These are phyloP conservation scores for Trametes cinnabarina DNA, from an alignment of 768 basidiomycete species.

Conservation along the genomic window DNA sequence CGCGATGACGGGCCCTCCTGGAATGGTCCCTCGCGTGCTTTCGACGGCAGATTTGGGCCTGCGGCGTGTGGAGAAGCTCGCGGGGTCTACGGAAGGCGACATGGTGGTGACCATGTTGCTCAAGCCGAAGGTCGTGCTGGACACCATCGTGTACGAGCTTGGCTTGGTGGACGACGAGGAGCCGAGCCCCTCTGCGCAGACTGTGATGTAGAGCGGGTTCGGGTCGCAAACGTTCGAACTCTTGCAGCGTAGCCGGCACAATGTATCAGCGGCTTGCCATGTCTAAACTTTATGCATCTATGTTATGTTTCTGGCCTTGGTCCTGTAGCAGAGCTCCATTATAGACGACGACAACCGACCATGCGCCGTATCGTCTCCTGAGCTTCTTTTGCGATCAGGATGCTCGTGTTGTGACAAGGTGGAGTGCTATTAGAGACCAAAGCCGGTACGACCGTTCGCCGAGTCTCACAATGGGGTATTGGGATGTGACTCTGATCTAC, in stretches of 20 bases:
- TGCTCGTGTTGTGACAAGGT: too few relatives aligned
- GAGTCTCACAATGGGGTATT: too few relatives aligned
- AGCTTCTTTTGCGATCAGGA: too few relatives aligned
- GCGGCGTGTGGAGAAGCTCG: slow-evolving; percentile 31
- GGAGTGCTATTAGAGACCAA: too few relatives aligned
- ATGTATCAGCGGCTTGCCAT: not conserved
- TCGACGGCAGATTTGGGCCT: slow-evolving; percentile 40
- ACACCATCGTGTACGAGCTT: slow-evolving; percentile 25
- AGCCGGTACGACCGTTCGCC: too few relatives aligned
- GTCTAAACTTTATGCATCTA: not conserved
- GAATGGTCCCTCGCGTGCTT: slow-evolving; percentile 27
- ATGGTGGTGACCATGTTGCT: slow-evolving; percentile 30
- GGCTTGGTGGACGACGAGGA: slow-evolving; percentile 23
- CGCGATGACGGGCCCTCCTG: slow-evolving; percentile 7
- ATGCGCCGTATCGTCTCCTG: too few relatives aligned
- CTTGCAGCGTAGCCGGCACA: too few relatives aligned
- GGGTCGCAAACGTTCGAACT: too few relatives aligned
- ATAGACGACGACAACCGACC: too few relatives aligned
- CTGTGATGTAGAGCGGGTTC: not conserved
- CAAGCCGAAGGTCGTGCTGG: slow-evolving; percentile 40
- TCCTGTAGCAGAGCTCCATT: too few relatives aligned
- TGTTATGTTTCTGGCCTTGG: not conserved
- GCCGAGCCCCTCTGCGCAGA: not conserved
- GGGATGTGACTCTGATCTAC: too few relatives aligned
- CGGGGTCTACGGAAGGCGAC: slow-evolving; percentile 28